These are phyloP conservation scores for Tylopilus sp. DNA, from an alignment of 1,284 basidiomycete genomes.

Conservation along the genomic window DNA sequence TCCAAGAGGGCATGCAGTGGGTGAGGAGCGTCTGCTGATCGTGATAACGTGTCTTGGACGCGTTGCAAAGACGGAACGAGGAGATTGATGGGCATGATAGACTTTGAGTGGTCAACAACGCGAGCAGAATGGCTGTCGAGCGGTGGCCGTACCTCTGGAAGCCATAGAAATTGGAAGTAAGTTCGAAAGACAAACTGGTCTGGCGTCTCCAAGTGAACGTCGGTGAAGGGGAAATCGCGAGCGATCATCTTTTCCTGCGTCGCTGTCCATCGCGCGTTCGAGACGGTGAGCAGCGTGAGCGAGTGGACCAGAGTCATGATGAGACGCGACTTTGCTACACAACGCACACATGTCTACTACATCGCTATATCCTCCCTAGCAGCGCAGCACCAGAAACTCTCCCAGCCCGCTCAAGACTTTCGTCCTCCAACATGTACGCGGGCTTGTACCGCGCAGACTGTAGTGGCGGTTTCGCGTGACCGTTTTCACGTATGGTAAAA, in stretches of 20 bases:
- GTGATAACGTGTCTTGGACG: constrained; percentile 33
- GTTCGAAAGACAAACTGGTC: constrained; percentile 49
- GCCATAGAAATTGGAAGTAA: constrained; percentile 74
- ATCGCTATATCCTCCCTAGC: constrained; percentile 6
- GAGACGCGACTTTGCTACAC: neutral
- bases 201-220: constrained; percentile 36
- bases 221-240: constrained; percentile 46
- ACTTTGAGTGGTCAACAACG: constrained; percentile 40
- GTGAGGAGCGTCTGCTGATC: constrained; percentile 35
- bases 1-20: constrained; percentile 56
- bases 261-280: constrained; percentile 40
- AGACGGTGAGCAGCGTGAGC: constrained; percentile 19
- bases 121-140: neutral
- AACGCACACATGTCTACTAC: neutral
- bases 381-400: constrained; percentile 35
- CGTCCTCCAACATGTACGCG: constrained; percentile 79
- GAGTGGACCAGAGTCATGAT: constrained; percentile 12
- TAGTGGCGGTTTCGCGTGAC: constrained; percentile 4
- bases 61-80: constrained; percentile 55
- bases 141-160: constrained; percentile 54
- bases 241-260: constrained; percentile 50
- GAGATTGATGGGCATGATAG: constrained; percentile 59
- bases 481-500: constrained; percentile 12
- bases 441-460: constrained; percentile 52
- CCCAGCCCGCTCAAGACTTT: constrained; percentile 69